Evolutionary conservation across 495 filamentous ascomycete species (phyloP).

Genomic region (Elasticomyces elasticus): DNA sequence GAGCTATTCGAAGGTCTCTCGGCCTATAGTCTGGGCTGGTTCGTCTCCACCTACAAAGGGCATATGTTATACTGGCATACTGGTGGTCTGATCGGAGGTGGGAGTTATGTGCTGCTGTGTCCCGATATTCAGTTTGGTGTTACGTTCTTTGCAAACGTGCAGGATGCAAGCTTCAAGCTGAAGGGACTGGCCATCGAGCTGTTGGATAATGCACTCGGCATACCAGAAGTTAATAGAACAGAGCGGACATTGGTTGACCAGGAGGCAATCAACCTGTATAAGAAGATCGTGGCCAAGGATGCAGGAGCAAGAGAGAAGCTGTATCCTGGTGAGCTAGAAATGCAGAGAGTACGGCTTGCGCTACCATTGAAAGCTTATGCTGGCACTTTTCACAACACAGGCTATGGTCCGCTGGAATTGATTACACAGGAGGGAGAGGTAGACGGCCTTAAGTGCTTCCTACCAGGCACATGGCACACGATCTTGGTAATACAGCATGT

Average conservation of each 20-base stretch:
- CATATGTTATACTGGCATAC: constrained; percentile 1
- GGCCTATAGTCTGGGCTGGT: constrained; percentile 1
- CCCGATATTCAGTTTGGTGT: background rate
- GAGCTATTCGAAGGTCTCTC: background rate
- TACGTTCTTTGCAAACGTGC: constrained; percentile 1
- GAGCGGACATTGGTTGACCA: background rate
- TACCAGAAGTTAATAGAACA: background rate
- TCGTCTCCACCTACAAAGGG: background rate
- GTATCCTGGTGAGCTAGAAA: background rate
- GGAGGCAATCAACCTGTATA: background rate
- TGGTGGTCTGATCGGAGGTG: background rate
- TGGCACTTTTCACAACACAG: background rate
- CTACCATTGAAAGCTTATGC: background rate
- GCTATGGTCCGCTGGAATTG: background rate
- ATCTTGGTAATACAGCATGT: background rate
- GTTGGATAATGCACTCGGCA: background rate
- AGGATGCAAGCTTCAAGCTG: background rate
- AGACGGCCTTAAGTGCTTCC: background rate
- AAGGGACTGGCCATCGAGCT: background rate
- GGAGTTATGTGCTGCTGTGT: background rate
- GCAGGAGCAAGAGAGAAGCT: background rate
- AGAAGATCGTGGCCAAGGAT: background rate
- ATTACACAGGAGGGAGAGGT: background rate
- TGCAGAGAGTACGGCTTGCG: background rate
- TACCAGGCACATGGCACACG: background rate